These are phyloP conservation scores for Boletus pseudo-olivaceus DNA, from an alignment of 768 basidiomycete species.

Conservation along the genomic window DNA sequence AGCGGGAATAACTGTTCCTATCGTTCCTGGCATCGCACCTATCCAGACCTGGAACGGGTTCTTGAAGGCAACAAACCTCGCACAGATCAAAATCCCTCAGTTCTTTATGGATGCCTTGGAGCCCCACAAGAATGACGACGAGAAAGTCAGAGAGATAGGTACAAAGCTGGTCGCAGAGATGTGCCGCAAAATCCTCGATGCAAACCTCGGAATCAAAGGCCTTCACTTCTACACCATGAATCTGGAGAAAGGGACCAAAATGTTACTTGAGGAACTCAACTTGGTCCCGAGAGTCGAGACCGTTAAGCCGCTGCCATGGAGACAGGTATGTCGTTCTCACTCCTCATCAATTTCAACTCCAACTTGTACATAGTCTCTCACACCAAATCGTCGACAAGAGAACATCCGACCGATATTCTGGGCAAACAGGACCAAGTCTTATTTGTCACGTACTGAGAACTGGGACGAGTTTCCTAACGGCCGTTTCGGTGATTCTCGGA, in stretches of 20 bases:
- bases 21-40: slow-evolving; percentile 92
- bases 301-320: slow-evolving; percentile 95
- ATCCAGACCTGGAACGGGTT: slow-evolving; percentile 98
- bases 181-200: slow-evolving; percentile 82
- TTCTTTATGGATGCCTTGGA: slow-evolving; percentile 71
- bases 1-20: slow-evolving; percentile 84
- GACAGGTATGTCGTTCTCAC: slow-evolving; percentile 60
- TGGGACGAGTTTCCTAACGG: slow-evolving; percentile 99
- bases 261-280: slow-evolving; percentile 90
- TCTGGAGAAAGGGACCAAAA: slow-evolving; percentile 89
- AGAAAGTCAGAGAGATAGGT: slow-evolving; percentile 87
- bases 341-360: neutral
- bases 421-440: slow-evolving; percentile 95
- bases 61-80: slow-evolving; percentile 72
- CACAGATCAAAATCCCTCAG: slow-evolving; percentile 77
- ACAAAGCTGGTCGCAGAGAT: slow-evolving; percentile 94
- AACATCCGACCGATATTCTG: slow-evolving; percentile 98
- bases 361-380: slow-evolving; percentile 62
- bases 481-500: slow-evolving; percentile 94
- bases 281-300: slow-evolving; percentile 86
- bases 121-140: slow-evolving; percentile 88
- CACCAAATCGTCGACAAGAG: slow-evolving; percentile 86
- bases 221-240: slow-evolving; percentile 99
- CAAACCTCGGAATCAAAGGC: slow-evolving; percentile 78
- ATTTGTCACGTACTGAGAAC: slow-evolving; percentile 92